phyloP scores from a whole-genome alignment of 768 basidiomycete genomes.

The Myochromella boudieri region DNA sequence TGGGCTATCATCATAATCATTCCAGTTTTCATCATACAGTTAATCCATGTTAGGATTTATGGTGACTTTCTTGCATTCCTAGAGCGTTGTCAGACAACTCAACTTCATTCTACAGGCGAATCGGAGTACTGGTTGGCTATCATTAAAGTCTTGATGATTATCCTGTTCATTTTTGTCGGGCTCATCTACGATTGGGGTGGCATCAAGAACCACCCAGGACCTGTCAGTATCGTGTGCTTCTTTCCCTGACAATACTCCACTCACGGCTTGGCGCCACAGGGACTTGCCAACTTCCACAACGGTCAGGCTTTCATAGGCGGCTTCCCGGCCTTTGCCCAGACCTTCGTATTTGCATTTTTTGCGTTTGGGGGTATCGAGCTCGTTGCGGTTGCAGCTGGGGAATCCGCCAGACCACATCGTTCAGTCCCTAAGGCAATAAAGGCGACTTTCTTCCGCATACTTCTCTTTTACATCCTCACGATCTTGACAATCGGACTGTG shows the following conservation, averaged over 20 bases:
- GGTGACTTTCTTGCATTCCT: constrained; percentile 29
- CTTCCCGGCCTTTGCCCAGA: constrained; percentile 51
- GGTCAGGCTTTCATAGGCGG: constrained; percentile 55
- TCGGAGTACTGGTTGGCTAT: constrained; percentile 64
- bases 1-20: constrained; percentile 57
- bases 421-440: constrained; percentile 65
- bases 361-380: constrained; percentile 71
- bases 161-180: constrained; percentile 62
- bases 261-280: constrained; percentile 28
- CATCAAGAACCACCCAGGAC: constrained; percentile 55
- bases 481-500: constrained; percentile 66
- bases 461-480: constrained; percentile 64
- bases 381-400: constrained; percentile 72
- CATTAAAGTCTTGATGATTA: constrained; percentile 62
- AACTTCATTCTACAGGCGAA: constrained; percentile 39
- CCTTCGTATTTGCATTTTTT: constrained; percentile 70
- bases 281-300: constrained; percentile 48
- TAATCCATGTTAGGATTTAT: constrained; percentile 59
- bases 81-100: not conserved
- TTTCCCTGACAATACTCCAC: constrained; percentile 3
- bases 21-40: constrained; percentile 50
- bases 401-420: constrained; percentile 62
- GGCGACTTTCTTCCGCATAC: constrained; percentile 65
- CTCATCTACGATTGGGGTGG: constrained; percentile 66
- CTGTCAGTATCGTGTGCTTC: constrained; percentile 36